These are phyloP conservation scores for Metarhizium humberi DNA, from an alignment of 2,329 filamentous ascomycete genomes.

Conservation along the genomic window DNA sequence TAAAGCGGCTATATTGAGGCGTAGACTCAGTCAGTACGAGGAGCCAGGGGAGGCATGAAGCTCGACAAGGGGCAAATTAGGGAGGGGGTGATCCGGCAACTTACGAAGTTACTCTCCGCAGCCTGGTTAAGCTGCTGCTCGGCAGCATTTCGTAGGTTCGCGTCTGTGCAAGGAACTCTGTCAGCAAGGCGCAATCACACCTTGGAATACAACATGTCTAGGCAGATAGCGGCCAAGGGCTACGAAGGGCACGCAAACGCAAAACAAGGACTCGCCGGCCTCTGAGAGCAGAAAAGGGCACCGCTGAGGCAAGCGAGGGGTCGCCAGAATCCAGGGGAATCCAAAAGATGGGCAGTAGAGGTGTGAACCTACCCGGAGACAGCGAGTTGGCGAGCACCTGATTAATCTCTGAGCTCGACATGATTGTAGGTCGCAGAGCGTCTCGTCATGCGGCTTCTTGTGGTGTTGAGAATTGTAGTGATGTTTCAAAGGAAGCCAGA, in stretches of 20 bases:
- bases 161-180: conserved; percentile 53
- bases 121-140: conserved; percentile 92
- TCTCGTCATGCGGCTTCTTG: conserved; percentile 27
- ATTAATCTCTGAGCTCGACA: conserved; percentile 84
- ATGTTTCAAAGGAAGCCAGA: conserved; percentile 5
- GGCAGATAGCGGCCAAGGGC: background rate
- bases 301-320: background rate
- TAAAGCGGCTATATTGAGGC: conserved; percentile 64
- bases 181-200: background rate
- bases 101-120: conserved; percentile 90
- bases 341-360: background rate
- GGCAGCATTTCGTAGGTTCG: conserved; percentile 77
- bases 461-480: conserved; percentile 7
- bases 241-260: background rate
- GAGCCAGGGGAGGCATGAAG: conserved; percentile 14
- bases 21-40: background rate
- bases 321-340: conserved; percentile 3
- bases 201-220: background rate
- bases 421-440: conserved; percentile 34
- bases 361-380: conserved; percentile 65
- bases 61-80: background rate
- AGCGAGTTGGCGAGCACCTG: conserved; percentile 95
- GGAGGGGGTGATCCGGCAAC: conserved; percentile 16
- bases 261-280: background rate
- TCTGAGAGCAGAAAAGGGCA: background rate